phyloP scores from a whole-genome alignment of 768 basidiomycete species.

The Boletus patriciae region DNA sequence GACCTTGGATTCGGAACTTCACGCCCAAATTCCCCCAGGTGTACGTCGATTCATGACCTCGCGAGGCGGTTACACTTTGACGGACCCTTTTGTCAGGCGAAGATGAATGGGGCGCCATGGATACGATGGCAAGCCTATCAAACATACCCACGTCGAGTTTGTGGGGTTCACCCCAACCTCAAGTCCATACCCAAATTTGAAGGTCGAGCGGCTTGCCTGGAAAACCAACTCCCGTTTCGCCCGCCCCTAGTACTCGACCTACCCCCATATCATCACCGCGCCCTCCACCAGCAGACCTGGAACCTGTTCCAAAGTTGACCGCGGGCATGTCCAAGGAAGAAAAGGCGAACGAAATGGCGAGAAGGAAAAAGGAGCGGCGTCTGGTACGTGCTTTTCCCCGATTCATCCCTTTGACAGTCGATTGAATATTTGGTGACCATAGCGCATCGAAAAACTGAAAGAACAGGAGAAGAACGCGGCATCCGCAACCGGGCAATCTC shows the following conservation, averaged over 20 bases:
- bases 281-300: constrained; percentile 8
- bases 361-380: constrained; percentile 89
- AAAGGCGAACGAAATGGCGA: constrained; percentile 89
- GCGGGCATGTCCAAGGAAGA: constrained; percentile 79
- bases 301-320: constrained; percentile 31
- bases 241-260: constrained; percentile 18
- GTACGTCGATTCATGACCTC: constrained; percentile 6
- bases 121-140: constrained; percentile 1
- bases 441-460: constrained; percentile 80
- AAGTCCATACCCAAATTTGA: constrained; percentile 21
- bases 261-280: constrained; percentile 30
- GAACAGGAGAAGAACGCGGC: constrained; percentile 68
- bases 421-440: neutral
- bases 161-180: constrained; percentile 22
- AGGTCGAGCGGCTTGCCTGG: constrained; percentile 12
- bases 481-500: neutral
- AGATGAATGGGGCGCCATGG: constrained; percentile 27
- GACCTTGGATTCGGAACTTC: constrained; percentile 29
- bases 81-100: neutral
- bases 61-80: neutral
- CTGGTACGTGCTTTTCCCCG: constrained; percentile 50
- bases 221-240: constrained; percentile 7
- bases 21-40: constrained; percentile 7
- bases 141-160: constrained; percentile 19
- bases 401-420: neutral